Evolutionary conservation across 2,329 filamentous ascomycete genomes (phyloP), one percentile per base, ranked within the genome.

Genomic region (Ceratocystis harringtonii): DNA sequence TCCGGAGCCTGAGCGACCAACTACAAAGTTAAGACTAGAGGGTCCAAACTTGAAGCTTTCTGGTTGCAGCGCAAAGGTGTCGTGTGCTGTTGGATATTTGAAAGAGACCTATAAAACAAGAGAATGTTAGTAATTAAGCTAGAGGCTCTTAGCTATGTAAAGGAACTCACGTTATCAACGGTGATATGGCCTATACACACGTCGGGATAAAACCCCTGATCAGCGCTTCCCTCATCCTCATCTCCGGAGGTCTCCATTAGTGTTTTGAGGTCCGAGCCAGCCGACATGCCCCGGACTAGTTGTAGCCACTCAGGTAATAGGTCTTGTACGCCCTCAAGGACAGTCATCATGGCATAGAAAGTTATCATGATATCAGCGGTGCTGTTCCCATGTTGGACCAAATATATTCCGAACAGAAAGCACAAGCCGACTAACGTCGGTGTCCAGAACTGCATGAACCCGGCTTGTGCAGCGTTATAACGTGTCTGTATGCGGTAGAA

Each of bases 351-450:
- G 3, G 89, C 84, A 77, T 94, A 95, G 69, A 97, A 96, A 0
- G 90, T 88, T 0, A 89, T 94, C 57, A 96, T 74, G 2, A 95
- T 83, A 65, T 86, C 78, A 0, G 86, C 88, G 0, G 89, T 77
- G 10, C 77, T 79, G 12, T 83, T 76, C 0, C 84, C 84, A 1
- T 80, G 7, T 8, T 79, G 77, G 8, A 94, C 84, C 1, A 96
- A 79, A 1, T 82, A 77, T 32, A 87, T 82, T 0, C 91, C 92
- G 70, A 92, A 95, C 84, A 89, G 96, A 71, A 97, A 96, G 0
- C 91, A 92, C 66, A 91, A 82, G 0, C 95, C 86, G 69, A 97
- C 96, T 72, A 96, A 85, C 1, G 79, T 80, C 2, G 90, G 81
- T 36, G 87, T 85, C 77, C 91, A 85, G 69, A 95, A 83, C 60